Conservation (phyloP, 495 filamentous ascomycete species). For the Aspergillus haitiensis region DNA sequence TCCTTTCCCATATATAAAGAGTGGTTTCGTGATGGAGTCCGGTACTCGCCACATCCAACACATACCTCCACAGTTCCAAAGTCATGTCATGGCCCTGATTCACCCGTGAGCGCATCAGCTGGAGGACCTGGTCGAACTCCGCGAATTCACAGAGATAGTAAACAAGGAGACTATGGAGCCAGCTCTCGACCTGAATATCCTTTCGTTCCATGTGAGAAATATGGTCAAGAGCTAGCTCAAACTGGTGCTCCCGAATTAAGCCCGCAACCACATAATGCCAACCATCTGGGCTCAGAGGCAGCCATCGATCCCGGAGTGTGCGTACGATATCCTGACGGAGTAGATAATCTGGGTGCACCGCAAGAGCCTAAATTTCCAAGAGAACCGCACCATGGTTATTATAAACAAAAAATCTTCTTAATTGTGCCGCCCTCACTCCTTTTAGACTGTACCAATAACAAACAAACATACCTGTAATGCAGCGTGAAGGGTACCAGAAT, state of each 20-base stretch:
- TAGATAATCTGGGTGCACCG: constrained; percentile 83
- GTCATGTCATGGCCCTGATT: constrained; percentile 48
- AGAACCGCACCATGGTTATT: too few relatives aligned
- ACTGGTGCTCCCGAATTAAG: constrained; percentile 73
- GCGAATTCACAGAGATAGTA: constrained; percentile 66
- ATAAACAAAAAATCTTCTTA: too few relatives aligned
- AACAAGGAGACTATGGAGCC: constrained; percentile 75
- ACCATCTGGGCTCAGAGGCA: constrained; percentile 61
- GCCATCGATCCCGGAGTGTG: constrained; percentile 65
- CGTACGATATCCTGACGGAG: constrained; percentile 68
- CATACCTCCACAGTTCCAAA: constrained; percentile 59
- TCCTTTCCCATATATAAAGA: constrained; percentile 61
- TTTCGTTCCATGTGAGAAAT: constrained; percentile 64
- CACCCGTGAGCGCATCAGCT: constrained; percentile 58
- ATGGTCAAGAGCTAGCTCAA: constrained; percentile 76
- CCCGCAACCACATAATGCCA: constrained; percentile 70
- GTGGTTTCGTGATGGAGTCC: constrained; percentile 55
- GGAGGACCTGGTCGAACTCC: constrained; percentile 74
- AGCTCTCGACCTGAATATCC: constrained; percentile 56
- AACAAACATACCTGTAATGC: constrained; percentile 60
- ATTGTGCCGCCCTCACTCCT: too few relatives aligned
- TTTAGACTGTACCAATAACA: too few relatives aligned
- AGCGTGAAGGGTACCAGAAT: constrained; percentile 67
- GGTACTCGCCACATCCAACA: constrained; percentile 67
- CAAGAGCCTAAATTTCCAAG: constrained; percentile 55